These are phyloP conservation scores for Neofusicoccum ribis DNA, from an alignment of 2,329 filamentous ascomycete genomes.

Conservation along the genomic window DNA sequence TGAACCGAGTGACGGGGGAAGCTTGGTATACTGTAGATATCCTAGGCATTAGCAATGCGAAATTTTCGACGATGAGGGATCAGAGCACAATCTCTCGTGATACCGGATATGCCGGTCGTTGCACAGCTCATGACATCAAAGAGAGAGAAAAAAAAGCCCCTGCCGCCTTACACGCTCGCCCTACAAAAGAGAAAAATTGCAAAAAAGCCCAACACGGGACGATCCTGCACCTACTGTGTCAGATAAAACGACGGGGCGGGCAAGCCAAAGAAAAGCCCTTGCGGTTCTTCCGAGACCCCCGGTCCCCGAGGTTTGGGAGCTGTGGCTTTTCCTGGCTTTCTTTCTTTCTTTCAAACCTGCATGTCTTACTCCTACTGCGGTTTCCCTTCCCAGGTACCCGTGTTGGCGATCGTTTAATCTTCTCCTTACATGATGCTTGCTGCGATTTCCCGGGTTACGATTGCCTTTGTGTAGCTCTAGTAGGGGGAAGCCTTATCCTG, in stretches of 20 bases:
- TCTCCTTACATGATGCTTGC: background rate
- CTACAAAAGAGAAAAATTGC: background rate
- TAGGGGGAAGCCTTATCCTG: too few species aligned
- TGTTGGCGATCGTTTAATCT: background rate
- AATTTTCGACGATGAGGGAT: background rate
- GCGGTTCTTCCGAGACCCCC: background rate
- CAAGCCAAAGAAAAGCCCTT: background rate
- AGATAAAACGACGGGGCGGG: background rate
- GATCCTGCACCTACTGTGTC: background rate
- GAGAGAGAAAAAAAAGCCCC: background rate
- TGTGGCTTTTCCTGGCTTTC: background rate
- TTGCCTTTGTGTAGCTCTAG: background rate
- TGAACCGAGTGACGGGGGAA: background rate
- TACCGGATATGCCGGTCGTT: too few species aligned
- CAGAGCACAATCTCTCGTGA: too few species aligned
- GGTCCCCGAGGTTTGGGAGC: background rate
- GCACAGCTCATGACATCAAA: background rate
- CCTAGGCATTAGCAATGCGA: background rate
- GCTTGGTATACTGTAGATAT: background rate
- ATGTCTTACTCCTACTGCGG: background rate
- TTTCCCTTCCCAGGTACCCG: background rate
- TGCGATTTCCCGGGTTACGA: background rate
- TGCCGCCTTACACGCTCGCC: background rate
- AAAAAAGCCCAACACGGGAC: background rate
- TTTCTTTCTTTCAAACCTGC: background rate